Evolutionary conservation across 306 rosid species (phyloP).

Genomic region (Macrotyloma uniflorum): DNA sequence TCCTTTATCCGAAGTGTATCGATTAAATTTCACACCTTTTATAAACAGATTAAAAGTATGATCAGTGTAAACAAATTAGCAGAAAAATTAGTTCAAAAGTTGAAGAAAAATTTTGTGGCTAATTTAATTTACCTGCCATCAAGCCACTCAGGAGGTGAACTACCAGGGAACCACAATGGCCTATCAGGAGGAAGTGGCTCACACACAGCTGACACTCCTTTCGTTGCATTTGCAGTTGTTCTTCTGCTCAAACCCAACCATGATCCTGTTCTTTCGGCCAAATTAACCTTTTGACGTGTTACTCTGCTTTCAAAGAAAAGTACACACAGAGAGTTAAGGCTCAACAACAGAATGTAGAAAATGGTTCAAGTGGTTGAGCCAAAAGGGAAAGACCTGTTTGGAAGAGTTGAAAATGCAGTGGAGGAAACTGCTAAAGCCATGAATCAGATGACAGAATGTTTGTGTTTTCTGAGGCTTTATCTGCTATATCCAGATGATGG

Average conservation of each 20-base stretch:
- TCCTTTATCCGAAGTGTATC: background rate
- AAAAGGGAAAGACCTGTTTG: slow-evolving; percentile 51
- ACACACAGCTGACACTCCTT: slow-evolving; percentile 79
- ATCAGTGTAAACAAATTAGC: background rate
- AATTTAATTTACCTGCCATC: no score
- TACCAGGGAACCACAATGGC: slow-evolving; percentile 91
- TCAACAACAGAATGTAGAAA: background rate
- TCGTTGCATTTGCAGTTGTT: slow-evolving; percentile 51
- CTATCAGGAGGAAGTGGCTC: slow-evolving; percentile 90
- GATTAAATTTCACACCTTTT: no score
- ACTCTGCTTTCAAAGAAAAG: slow-evolving; percentile 50
- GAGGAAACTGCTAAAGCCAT: slow-evolving; percentile 82
- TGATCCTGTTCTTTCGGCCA: slow-evolving; percentile 38
- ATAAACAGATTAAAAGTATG: background rate
- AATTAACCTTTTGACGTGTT: slow-evolving; percentile 23
- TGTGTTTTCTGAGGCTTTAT: slow-evolving; percentile 27
- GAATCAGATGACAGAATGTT: slow-evolving; percentile 21
- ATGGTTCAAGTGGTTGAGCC: background rate
- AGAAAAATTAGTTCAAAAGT: background rate
- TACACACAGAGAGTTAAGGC: background rate
- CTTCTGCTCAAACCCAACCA: slow-evolving; percentile 36
- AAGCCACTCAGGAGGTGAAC: slow-evolving; percentile 84
- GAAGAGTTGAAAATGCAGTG: slow-evolving; percentile 58
- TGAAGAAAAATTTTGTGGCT: background rate
- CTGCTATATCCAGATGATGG: slow-evolving; percentile 29